A percentile compares a stretch with the other conserved stretches of the same genome.
Conservation (phyloP, 768 basidiomycete genomes). For the Lactarius indigo region DNA sequence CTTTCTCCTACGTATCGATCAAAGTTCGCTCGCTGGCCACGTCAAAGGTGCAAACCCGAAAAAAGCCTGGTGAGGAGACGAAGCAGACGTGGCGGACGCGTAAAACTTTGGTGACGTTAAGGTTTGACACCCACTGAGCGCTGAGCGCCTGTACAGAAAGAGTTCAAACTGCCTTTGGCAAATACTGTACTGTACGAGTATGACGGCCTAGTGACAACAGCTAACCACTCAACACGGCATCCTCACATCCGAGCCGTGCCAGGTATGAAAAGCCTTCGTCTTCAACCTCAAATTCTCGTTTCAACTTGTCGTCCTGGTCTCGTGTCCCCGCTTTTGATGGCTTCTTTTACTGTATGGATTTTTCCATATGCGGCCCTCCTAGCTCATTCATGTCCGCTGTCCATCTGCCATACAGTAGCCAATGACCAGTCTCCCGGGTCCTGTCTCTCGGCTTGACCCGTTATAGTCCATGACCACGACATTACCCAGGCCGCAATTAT, state of each 20-base stretch:
- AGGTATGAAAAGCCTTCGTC: not conserved
- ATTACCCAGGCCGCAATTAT: no score
- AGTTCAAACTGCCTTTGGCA: not conserved
- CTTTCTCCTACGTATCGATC: not conserved
- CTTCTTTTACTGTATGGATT: not conserved
- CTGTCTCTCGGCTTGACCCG: not conserved
- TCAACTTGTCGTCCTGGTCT: not conserved
- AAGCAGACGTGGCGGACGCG: not conserved
- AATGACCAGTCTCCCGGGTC: not conserved
- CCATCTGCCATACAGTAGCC: not conserved
- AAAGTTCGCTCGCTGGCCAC: not conserved
- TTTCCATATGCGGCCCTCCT: no score
- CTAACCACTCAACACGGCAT: not conserved
- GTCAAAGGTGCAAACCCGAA: not conserved
- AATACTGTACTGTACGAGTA: not conserved
- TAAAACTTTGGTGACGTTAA: not conserved
- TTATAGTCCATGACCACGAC: no score
- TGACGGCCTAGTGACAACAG: not conserved
- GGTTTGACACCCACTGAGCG: not conserved
- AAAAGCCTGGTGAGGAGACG: not conserved
- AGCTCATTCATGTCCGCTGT: no score
- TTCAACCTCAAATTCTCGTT: not conserved
- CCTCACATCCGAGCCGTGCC: not conserved
- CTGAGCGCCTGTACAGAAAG: no score
- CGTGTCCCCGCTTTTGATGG: not conserved